These are phyloP conservation scores for Phytophthora sojae DNA, from an alignment of 352 stramenopile species.

Conservation along the genomic window DNA sequence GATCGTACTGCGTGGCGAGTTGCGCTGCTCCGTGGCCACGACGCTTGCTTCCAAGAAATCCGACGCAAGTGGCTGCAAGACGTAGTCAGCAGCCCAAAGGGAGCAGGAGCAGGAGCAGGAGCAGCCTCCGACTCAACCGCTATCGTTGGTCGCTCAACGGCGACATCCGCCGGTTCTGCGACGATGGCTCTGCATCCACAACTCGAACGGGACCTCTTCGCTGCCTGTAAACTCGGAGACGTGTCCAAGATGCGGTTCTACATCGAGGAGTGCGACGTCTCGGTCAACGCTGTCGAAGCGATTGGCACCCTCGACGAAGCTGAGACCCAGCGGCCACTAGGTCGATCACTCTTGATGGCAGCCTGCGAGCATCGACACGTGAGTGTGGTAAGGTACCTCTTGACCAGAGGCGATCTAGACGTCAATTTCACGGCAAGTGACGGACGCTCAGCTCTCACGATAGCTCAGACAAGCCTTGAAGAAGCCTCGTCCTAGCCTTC, in stretches of 20 bases:
- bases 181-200: conserved; percentile 46
- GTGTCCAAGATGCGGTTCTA: conserved; percentile 41
- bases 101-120: neutral
- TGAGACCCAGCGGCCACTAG: neutral
- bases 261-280: conserved; percentile 50
- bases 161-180: conserved; percentile 1
- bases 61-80: conserved; percentile 65
- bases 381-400: conserved; percentile 29
- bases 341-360: conserved; percentile 42
- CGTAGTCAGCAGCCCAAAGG: conserved; percentile 26
- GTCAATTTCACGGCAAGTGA: conserved; percentile 18
- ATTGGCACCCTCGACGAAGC: neutral
- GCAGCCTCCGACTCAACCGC: conserved; percentile 3
- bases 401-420: conserved; percentile 35
- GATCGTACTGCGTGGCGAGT: conserved; percentile 70
- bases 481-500: conserved; percentile 7
- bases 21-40: conserved; percentile 56
- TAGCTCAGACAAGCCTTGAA: conserved; percentile 19
- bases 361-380: conserved; percentile 32
- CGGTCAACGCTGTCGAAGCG: conserved; percentile 40
- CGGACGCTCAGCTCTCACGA: conserved; percentile 22
- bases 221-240: conserved; percentile 31
- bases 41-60: conserved; percentile 73
- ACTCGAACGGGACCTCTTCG: conserved; percentile 39
- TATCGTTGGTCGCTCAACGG: conserved; percentile 3